Conservation (phyloP, 148 eudicot genomes). For the Rhododendron ovatum region DNA sequence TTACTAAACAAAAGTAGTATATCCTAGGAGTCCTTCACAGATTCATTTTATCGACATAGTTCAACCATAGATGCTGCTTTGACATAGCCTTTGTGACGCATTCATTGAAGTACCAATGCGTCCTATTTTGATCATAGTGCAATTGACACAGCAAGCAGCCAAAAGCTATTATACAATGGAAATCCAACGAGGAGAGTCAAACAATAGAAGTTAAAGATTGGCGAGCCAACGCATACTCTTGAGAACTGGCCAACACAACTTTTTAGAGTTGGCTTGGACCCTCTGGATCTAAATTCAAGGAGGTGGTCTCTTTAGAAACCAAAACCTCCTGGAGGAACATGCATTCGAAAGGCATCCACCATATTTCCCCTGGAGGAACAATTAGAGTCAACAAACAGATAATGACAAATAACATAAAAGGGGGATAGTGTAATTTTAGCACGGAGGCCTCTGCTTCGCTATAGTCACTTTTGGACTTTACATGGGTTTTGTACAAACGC, state of each 20-base stretch:
- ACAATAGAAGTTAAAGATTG: neutral
- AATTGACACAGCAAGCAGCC: neutral
- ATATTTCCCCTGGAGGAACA: constrained; percentile 68
- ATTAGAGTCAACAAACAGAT: constrained; percentile 7
- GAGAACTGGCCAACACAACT: neutral
- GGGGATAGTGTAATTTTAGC: too few species aligned
- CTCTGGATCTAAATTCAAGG: neutral
- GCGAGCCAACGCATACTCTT: neutral
- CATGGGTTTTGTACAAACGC: too few species aligned
- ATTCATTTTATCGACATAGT: neutral
- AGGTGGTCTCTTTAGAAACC: neutral
- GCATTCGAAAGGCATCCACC: constrained; percentile 98
- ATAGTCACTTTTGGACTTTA: too few species aligned
- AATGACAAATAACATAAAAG: neutral
- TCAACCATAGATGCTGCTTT: constrained; percentile 1
- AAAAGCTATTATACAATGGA: neutral
- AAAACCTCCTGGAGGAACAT: constrained; percentile 15
- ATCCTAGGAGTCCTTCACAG: neutral
- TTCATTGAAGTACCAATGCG: neutral
- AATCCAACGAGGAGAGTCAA: neutral
- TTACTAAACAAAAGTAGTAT: neutral
- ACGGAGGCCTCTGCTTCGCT: too few species aligned
- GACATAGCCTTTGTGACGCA: neutral
- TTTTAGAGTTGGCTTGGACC: neutral
- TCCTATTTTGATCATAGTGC: neutral